These are phyloP conservation scores for Blakeslea trispora DNA, from an alignment of 371 early-diverging fungal genomes.

Conservation along the genomic window DNA sequence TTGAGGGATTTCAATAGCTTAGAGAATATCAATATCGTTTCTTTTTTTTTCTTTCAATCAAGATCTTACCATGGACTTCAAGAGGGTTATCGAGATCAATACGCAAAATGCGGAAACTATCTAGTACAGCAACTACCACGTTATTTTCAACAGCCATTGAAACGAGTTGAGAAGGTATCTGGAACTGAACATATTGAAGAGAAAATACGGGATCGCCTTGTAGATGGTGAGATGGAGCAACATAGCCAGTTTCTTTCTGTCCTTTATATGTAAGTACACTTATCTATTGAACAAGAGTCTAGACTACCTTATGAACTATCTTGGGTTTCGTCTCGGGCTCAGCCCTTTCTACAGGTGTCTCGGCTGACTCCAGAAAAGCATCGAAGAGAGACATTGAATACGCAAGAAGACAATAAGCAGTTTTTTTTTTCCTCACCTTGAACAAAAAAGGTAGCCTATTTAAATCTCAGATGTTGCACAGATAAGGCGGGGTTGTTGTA, in stretches of 20 bases:
- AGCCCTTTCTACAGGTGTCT: not conserved
- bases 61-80: constrained; percentile 27
- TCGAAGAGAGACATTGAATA: constrained; percentile 35
- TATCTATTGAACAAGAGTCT: not conserved
- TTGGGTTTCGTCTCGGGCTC: not conserved
- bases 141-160: constrained; percentile 79
- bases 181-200: constrained; percentile 86
- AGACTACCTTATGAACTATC: not conserved
- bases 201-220: constrained; percentile 62
- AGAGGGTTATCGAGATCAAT: constrained; percentile 67
- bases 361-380: constrained; percentile 32
- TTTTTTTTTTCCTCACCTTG: too few relatives aligned
- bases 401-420: too few relatives aligned
- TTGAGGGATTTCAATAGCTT: constrained; percentile 57
- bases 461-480: too few relatives aligned
- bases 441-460: too few relatives aligned
- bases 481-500: too few relatives aligned
- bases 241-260: constrained; percentile 56
- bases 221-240: constrained; percentile 35
- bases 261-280: not conserved
- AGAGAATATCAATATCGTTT: too few relatives aligned
- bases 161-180: constrained; percentile 66
- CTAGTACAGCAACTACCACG: constrained; percentile 71
- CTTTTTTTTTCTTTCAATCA: too few relatives aligned
- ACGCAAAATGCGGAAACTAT: constrained; percentile 64